Evolutionary conservation across 257 asterid genomes (phyloP).

Genomic region (Solanum bulbocastanum): DNA sequence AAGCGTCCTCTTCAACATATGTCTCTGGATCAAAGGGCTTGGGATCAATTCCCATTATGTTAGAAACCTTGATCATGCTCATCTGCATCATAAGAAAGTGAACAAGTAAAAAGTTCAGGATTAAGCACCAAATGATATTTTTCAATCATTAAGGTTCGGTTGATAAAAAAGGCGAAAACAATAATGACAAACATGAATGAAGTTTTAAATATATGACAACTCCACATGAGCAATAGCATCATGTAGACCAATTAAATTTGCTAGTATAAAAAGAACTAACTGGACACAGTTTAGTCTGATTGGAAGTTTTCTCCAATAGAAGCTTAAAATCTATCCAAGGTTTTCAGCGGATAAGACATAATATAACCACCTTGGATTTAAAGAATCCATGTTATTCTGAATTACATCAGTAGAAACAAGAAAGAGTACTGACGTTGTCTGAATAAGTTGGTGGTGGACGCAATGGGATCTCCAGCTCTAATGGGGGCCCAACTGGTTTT

Average conservation of each 20-base stretch:
- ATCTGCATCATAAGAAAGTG: slow-evolving; percentile 47
- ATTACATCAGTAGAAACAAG: neutral
- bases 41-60: slow-evolving; percentile 94
- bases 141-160: neutral
- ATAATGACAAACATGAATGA: neutral
- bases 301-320: neutral
- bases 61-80: slow-evolving; percentile 95
- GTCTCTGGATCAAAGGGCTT: slow-evolving; percentile 85
- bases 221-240: neutral
- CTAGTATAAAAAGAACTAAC: neutral
- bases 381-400: neutral
- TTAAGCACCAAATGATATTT: neutral
- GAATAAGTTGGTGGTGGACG: slow-evolving; percentile 69
- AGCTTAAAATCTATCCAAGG: neutral
- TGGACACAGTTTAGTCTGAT: neutral
- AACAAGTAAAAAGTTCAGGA: neutral
- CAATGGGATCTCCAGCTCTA: slow-evolving; percentile 92
- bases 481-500: slow-evolving; percentile 86
- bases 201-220: neutral
- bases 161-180: neutral
- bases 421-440: slow-evolving; percentile 40
- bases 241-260: neutral
- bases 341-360: neutral
- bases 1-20: slow-evolving; percentile 79
- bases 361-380: neutral